A percentile compares a stretch with the other conserved stretches of the same genome.
Conservation (phyloP, 179 eudicot genomes). For the Kewa caespitosa region DNA sequence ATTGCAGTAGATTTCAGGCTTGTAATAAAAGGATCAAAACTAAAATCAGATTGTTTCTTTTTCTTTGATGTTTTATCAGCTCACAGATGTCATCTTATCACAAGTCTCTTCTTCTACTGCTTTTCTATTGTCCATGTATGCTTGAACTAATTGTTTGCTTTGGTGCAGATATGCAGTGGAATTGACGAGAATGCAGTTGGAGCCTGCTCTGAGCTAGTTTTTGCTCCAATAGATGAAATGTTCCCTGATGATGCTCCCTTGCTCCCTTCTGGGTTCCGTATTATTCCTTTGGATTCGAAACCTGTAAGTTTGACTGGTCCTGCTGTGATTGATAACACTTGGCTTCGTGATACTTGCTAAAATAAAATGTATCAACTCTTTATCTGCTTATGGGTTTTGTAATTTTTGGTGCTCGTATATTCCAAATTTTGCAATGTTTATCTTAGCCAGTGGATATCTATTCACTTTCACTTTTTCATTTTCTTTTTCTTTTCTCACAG, state of each 20-base stretch:
- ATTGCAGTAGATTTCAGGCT: background rate
- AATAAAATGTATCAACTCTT: background rate
- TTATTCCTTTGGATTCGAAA: constrained; percentile 44
- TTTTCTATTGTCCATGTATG: background rate
- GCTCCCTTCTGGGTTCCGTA: constrained; percentile 52
- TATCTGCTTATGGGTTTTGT: background rate
- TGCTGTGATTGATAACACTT: background rate
- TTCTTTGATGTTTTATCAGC: background rate
- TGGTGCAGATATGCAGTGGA: constrained; percentile 46
- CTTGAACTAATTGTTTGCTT: background rate
- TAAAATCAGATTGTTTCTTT: too few relatives aligned
- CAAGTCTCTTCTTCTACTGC: background rate
- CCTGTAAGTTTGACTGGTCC: constrained; percentile 30
- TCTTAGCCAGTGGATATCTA: background rate
- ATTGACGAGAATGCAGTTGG: constrained; percentile 44
- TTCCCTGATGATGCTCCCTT: constrained; percentile 57
- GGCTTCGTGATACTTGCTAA: background rate
- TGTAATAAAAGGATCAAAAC: background rate
- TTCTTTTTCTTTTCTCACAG: background rate
- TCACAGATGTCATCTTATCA: background rate
- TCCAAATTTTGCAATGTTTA: background rate
- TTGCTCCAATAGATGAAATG: constrained; percentile 52
- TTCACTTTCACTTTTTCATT: background rate
- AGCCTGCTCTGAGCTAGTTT: constrained; percentile 51
- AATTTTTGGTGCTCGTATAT: background rate